A percentile compares a stretch with the other conserved stretches of the same genome.
Conservation (phyloP, 2,329 filamentous ascomycete genomes). For the Kalaharituber pfeilii region DNA sequence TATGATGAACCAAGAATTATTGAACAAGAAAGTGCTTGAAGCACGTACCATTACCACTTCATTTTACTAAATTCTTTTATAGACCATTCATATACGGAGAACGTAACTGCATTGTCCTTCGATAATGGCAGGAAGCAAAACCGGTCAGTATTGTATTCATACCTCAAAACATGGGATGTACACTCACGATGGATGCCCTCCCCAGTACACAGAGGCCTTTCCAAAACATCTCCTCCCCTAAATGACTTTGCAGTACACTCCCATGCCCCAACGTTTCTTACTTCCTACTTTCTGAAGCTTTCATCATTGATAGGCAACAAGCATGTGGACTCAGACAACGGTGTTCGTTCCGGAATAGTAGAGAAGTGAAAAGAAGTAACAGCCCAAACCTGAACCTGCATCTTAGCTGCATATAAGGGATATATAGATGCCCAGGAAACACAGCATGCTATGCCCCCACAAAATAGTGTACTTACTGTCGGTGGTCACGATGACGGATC, state of each 20-base stretch:
- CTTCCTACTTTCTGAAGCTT: conserved; percentile 23
- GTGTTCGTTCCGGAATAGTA: conserved; percentile 14
- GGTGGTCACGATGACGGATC: neutral
- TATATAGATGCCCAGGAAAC: conserved; percentile 83
- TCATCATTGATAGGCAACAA: too few species aligned
- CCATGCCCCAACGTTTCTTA: conserved; percentile 43
- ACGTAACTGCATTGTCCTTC: neutral
- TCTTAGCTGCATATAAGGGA: conserved; percentile 83
- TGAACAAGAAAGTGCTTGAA: too few species aligned
- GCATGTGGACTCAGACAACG: conserved; percentile 20
- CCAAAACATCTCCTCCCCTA: conserved; percentile 48
- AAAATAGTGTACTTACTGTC: conserved; percentile 42
- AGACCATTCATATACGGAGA: neutral
- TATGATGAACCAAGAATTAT: too few species aligned
- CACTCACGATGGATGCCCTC: conserved; percentile 75
- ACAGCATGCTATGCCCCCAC: conserved; percentile 73
- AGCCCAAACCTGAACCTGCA: conserved; percentile 63
- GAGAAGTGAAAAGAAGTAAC: conserved; percentile 15
- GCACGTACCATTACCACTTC: too few species aligned
- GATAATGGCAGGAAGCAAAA: neutral
- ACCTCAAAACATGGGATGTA: neutral
- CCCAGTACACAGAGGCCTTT: conserved; percentile 58
- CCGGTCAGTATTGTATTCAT: neutral
- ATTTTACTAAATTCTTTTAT: too few species aligned
- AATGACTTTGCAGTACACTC: conserved; percentile 52